A percentile compares a stretch with the other conserved stretches of the same genome.
Conservation (phyloP, 345 rosid genomes). For the Euclidium syriacum region DNA sequence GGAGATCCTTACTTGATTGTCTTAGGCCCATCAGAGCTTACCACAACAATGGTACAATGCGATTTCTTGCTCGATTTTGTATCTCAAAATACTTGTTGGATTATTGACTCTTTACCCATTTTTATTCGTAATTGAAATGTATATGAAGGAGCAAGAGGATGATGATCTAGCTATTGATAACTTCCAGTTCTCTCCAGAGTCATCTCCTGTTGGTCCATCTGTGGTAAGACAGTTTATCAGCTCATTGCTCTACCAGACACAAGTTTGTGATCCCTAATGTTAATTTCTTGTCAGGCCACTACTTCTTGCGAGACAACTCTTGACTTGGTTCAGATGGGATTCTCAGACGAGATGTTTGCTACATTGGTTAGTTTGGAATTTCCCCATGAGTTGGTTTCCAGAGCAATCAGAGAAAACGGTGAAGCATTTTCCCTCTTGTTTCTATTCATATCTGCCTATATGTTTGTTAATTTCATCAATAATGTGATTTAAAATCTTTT, state of each 20-base stretch:
- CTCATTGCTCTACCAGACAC: not conserved
- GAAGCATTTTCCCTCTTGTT: not conserved
- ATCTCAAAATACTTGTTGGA: no score
- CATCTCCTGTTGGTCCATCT: not conserved
- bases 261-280: not conserved
- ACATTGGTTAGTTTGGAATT: slow-evolving; percentile 22
- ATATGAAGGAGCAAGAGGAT: slow-evolving; percentile 23
- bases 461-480: not conserved
- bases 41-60: slow-evolving; percentile 19
- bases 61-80: not conserved
- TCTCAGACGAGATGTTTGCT: slow-evolving; percentile 24
- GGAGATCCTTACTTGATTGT: not conserved
- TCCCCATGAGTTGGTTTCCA: slow-evolving; percentile 13
- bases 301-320: slow-evolving; percentile 6
- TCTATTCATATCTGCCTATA: not conserved
- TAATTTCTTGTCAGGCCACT: not conserved
- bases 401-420: slow-evolving; percentile 29
- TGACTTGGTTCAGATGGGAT: slow-evolving; percentile 20
- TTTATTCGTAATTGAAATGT: not conserved
- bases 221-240: not conserved
- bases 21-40: not conserved
- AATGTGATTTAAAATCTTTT: not conserved
- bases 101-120: not conserved
- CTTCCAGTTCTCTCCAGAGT: slow-evolving; percentile 9
- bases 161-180: slow-evolving; percentile 24